Base-by-base conservation (phyloP, 495 filamentous ascomycete species). In the Podospora comata region DNA sequence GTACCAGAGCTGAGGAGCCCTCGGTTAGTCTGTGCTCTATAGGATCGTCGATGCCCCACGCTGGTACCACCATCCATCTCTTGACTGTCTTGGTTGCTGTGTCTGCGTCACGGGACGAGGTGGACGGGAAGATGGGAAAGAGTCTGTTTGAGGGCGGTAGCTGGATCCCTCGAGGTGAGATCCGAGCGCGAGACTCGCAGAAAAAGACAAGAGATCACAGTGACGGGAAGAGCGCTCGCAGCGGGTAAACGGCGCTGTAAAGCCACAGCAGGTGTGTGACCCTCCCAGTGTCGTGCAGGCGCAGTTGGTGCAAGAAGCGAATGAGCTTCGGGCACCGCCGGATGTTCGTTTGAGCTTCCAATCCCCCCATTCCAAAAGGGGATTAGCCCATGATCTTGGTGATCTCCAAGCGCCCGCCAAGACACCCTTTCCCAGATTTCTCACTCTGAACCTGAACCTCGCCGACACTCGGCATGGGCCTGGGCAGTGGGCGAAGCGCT, bases 331-430 rank as follows among this genome's bases (percentile, higher is more conserved):
- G 20, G 55, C 54, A 61, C 59, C 59, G 67, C 16, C 18, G n/a
- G 65, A 23, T 57, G 60, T 67, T 64, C 16, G 60, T 26, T 62
- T 65, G 61, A 60, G 63, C 57, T 62, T 54, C 39, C 56, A 34
- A 34, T 20, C 27, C 28, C 20, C 56, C 64, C 30, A 32, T 15
- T 15, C 27, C 18, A 2, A 16, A 59, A 58, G 39, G 2, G 54
- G 64, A 15, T 59, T 67, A 70, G 65, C 61, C 30, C 30, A 62
- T 66, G 57, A 54, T 57, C 56, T 71, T 55, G 57, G 58, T 63
- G 57, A 54, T 57, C 44, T 71, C 62, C 65, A 74, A 74, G 69
- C 72, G 70, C 70, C 72, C 62, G 70, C 70, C 67, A 67, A 67
- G 68, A 19, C 63, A 13, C 34, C n/a, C 16, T 62, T 62, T 57